Percentiles rank a stretch among this genome's conserved stretches.
Evolutionary conservation across 257 asterid species (phyloP).

Genomic region (Dorcoceras hygrometricum): DNA sequence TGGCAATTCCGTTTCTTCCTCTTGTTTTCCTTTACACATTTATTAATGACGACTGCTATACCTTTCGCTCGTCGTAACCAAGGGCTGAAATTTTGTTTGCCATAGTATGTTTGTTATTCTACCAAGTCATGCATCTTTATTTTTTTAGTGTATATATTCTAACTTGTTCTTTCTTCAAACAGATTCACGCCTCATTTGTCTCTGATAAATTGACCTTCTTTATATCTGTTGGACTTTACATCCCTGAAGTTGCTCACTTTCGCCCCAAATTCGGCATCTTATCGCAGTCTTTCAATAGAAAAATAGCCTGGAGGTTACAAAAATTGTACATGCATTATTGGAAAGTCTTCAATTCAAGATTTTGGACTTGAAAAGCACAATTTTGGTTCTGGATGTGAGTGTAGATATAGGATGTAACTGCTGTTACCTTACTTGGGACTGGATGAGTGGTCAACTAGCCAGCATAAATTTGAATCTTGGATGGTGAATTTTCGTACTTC

Average conservation of each 20-base stretch:
- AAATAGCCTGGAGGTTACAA: constrained; percentile 40
- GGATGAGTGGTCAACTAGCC: constrained; percentile 15
- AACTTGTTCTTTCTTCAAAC: constrained; percentile 2
- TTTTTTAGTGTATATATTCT: neutral
- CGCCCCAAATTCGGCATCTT: constrained; percentile 15
- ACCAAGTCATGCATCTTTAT: neutral
- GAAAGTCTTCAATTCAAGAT: constrained; percentile 19
- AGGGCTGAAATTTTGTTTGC: constrained; percentile 5
- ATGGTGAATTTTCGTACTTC: constrained; percentile 42
- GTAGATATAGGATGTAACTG: constrained; percentile 16
- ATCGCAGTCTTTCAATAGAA: constrained; percentile 21
- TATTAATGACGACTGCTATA: neutral
- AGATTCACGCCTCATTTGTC: neutral
- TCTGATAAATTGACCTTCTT: constrained; percentile 4
- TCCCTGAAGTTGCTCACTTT: constrained; percentile 19
- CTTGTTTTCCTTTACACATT: neutral
- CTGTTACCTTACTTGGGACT: constrained; percentile 19
- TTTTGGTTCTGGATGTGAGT: constrained; percentile 30
- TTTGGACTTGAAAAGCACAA: constrained; percentile 24
- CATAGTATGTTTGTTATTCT: neutral
- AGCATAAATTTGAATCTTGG: constrained; percentile 22
- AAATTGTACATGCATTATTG: constrained; percentile 32
- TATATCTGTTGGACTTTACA: constrained; percentile 11
- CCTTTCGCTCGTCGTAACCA: neutral
- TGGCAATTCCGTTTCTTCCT: neutral